These are phyloP conservation scores for Debaryomycetaceae sp. DNA, from an alignment of 1,139 yeast species.

Conservation along the genomic window DNA sequence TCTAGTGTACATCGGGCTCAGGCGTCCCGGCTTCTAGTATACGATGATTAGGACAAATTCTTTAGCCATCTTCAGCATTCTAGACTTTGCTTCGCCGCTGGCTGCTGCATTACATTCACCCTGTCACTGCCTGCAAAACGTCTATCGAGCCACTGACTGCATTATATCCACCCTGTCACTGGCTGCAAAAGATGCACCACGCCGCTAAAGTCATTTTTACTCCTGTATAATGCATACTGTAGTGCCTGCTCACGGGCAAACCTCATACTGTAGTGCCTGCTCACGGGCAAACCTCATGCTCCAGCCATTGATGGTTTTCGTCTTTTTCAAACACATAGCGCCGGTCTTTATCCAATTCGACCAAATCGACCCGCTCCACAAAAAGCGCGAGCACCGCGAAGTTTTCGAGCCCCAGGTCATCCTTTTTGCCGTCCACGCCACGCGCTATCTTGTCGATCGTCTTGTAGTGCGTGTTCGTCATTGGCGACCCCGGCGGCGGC, in stretches of 20 bases:
- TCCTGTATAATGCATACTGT: no score
- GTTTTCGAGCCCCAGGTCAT: conserved; percentile 54
- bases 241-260: conserved; percentile 45
- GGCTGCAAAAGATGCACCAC: no score
- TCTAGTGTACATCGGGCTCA: no score
- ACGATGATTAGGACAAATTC: no score
- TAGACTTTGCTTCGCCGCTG: no score
- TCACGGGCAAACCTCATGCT: conserved; percentile 68
- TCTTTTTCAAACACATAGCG: conserved; percentile 46
- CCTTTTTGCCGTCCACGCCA: conserved; percentile 78
- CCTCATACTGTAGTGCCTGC: conserved; percentile 16
- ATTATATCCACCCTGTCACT: no score
- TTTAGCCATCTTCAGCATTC: no score
- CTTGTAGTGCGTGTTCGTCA: conserved; percentile 48
- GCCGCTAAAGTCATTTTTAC: no score
- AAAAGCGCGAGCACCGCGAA: conserved; percentile 63
- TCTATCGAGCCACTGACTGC: no score
- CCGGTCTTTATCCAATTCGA: conserved; percentile 48
- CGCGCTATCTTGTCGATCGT: conserved; percentile 60
- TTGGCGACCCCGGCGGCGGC: conserved; percentile 55
- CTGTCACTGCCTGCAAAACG: no score
- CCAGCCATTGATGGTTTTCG: conserved; percentile 58
- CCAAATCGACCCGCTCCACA: conserved; percentile 62
- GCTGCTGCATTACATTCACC: no score
- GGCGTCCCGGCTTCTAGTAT: no score